Percentiles rank a stretch among this genome's conserved stretches.
These are phyloP conservation scores for Fusarium cyanostomum DNA, from an alignment of 2,329 filamentous ascomycete species.

Conservation along the genomic window DNA sequence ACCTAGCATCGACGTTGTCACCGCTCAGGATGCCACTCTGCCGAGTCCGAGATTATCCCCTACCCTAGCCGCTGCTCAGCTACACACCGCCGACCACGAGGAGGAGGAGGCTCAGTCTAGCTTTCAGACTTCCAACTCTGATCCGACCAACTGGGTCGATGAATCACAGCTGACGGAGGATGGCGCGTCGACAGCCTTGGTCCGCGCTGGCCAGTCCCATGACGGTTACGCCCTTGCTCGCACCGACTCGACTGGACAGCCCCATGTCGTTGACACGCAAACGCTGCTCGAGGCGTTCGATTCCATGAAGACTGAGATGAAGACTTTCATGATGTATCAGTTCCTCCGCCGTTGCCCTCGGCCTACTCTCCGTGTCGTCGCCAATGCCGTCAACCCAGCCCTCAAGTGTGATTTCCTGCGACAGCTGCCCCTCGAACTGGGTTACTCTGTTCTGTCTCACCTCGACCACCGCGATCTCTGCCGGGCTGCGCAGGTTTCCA, in stretches of 20 bases:
- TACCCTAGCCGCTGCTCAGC: conserved; percentile 77
- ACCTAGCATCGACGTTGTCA: conserved; percentile 72
- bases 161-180: conserved; percentile 54
- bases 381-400: conserved; percentile 90
- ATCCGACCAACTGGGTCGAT: conserved; percentile 49
- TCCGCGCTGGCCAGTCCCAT: conserved; percentile 35
- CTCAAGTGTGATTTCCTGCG: conserved; percentile 93
- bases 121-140: conserved; percentile 46
- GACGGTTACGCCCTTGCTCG: conserved; percentile 42
- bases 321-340: conserved; percentile 97
- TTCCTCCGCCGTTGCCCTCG: conserved; percentile 88
- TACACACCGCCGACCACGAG: conserved; percentile 57
- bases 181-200: conserved; percentile 43
- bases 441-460: conserved; percentile 86
- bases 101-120: conserved; percentile 51
- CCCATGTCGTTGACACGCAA: conserved; percentile 78
- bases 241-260: conserved; percentile 33
- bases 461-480: conserved; percentile 88
- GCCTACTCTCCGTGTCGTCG: conserved; percentile 87
- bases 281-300: conserved; percentile 91
- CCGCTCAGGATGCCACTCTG: conserved; percentile 87
- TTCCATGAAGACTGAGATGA: conserved; percentile 88
- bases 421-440: conserved; percentile 85
- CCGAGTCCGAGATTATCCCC: conserved; percentile 95
- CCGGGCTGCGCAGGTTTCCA: conserved; percentile 90